phyloP scores from a whole-genome alignment of 1,284 basidiomycete genomes.

The Cutaneotrichosporon spelunceum region DNA sequence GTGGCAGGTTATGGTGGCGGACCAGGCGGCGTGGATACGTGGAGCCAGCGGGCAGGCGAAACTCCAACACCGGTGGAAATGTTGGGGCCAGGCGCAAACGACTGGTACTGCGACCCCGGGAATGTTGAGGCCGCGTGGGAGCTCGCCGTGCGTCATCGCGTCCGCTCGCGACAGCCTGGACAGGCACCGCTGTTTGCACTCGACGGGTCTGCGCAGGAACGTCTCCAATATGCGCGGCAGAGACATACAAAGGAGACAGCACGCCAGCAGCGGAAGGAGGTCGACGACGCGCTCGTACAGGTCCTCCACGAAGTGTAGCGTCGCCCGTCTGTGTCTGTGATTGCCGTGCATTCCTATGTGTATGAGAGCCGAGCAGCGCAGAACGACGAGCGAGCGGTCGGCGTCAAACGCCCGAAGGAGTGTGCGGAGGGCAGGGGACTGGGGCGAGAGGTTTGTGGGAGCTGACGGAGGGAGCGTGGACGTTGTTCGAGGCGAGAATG shows the following conservation, averaged over 20 bases:
- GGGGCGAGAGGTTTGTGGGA: not conserved
- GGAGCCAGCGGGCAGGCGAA: constrained; percentile 41
- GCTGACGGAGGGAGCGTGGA: not conserved
- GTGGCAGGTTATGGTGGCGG: constrained; percentile 31
- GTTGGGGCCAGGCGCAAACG: constrained; percentile 22
- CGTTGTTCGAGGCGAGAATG: not conserved
- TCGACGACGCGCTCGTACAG: constrained; percentile 30
- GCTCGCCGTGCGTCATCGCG: constrained; percentile 36
- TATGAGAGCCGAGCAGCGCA: not conserved
- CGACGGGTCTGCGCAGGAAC: constrained; percentile 27
- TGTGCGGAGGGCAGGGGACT: not conserved
- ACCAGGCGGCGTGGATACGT: constrained; percentile 36
- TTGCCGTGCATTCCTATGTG: not conserved
- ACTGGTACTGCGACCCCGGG: constrained; percentile 32
- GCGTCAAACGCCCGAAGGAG: not conserved
- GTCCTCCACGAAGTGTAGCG: constrained; percentile 18
- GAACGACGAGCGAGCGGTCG: not conserved
- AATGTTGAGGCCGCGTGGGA: constrained; percentile 39
- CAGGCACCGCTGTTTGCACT: constrained; percentile 39
- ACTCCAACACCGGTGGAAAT: constrained; percentile 25
- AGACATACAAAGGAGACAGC: constrained; percentile 1
- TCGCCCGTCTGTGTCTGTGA: not conserved
- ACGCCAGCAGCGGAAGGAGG: constrained; percentile 12
- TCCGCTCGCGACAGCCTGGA: constrained; percentile 28
- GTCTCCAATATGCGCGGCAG: constrained; percentile 16